Conservation (phyloP, 129 eudicot genomes). For the Chrysanthemum lavandulifolium region DNA sequence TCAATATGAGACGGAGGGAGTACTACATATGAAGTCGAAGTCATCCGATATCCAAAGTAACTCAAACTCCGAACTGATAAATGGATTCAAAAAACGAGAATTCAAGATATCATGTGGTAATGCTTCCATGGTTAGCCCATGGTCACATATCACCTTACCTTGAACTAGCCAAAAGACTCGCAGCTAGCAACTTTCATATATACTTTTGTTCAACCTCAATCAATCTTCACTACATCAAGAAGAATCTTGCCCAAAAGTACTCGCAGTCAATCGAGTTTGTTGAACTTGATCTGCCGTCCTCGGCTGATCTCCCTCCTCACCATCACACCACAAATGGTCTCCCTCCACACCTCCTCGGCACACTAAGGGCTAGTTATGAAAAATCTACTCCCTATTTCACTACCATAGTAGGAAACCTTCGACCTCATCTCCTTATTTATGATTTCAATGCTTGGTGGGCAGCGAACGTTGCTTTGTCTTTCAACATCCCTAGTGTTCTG, state of each 20-base stretch:
- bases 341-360: slow-evolving; percentile 36
- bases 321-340: slow-evolving; percentile 53
- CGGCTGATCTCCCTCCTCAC: slow-evolving; percentile 43
- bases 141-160: slow-evolving; percentile 47
- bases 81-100: slow-evolving; percentile 2
- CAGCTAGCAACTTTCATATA: slow-evolving; percentile 21
- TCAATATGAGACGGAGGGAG: no score
- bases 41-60: neutral
- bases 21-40: no score
- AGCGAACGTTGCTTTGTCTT: neutral
- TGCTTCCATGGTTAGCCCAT: slow-evolving; percentile 57
- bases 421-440: slow-evolving; percentile 36
- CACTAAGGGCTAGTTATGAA: slow-evolving; percentile 23
- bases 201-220: slow-evolving; percentile 33
- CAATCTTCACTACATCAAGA: slow-evolving; percentile 27
- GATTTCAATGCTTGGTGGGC: slow-evolving; percentile 38
- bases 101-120: slow-evolving; percentile 14
- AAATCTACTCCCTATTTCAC: slow-evolving; percentile 24
- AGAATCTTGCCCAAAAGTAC: neutral
- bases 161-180: slow-evolving; percentile 42
- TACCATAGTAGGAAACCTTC: slow-evolving; percentile 19
- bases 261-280: slow-evolving; percentile 31
- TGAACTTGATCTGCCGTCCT: slow-evolving; percentile 31
- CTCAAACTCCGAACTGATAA: neutral
- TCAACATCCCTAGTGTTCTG: slow-evolving; percentile 24